These are phyloP conservation scores for Atractiella rhizophila DNA, from an alignment of 768 basidiomycete genomes.

Conservation along the genomic window DNA sequence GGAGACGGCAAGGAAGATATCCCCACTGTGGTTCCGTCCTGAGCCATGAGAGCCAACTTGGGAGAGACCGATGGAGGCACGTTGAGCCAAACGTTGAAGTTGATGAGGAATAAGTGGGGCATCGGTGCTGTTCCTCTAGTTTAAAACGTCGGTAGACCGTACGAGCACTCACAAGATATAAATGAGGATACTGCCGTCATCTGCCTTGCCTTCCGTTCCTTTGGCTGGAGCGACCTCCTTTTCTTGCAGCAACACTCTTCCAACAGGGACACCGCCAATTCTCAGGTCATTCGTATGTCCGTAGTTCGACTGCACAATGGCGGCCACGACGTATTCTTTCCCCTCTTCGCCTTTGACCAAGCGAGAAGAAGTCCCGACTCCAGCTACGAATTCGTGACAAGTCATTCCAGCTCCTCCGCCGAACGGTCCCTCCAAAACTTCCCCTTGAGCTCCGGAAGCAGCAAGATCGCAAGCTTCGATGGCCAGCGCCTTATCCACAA, in stretches of 20 bases:
- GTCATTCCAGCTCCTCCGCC: constrained; percentile 7
- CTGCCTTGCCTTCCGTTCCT: background rate
- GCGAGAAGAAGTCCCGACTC: no score
- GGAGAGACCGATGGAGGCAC: constrained; percentile 3
- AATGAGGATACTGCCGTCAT: constrained; percentile 5
- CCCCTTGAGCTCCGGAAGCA: no score
- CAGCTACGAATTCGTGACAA: no score
- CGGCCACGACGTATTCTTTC: constrained; percentile 4
- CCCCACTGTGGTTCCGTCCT: constrained; percentile 4
- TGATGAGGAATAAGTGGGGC: constrained; percentile 6
- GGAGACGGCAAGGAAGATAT: constrained; percentile 6
- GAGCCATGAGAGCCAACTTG: constrained; percentile 1
- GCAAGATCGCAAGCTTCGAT: no score
- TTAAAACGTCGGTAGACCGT: no score
- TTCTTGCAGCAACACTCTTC: constrained; percentile 1
- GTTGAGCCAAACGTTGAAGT: constrained; percentile 1
- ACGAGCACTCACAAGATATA: no score
- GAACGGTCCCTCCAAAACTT: no score
- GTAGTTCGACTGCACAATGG: constrained; percentile 4
- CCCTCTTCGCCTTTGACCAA: no score
- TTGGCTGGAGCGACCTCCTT: background rate
- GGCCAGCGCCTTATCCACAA: no score
- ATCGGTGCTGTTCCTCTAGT: constrained; percentile 3
- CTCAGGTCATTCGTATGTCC: constrained; percentile 3
- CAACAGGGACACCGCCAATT: constrained; percentile 5